A percentile compares a stretch with the other conserved stretches of the same genome.
Conservation (phyloP, 805 yeast species). For the Saccharomycopsis malanga region DNA sequence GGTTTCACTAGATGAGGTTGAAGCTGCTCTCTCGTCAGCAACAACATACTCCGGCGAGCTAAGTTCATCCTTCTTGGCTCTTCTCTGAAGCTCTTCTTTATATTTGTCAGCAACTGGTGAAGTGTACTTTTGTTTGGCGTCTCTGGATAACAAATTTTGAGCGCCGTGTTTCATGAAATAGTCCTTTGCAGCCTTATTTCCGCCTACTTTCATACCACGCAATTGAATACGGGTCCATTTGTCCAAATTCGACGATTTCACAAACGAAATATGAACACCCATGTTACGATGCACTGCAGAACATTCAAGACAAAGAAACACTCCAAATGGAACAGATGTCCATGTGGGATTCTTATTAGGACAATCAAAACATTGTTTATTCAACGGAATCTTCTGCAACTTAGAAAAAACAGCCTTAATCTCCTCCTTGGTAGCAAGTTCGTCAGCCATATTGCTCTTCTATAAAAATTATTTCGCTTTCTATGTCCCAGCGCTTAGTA, state of each 20-base stretch:
- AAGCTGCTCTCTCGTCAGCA: constrained; percentile 41
- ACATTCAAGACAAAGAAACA: constrained; percentile 87
- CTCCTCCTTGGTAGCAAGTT: constrained; percentile 57
- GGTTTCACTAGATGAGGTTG: constrained; percentile 29
- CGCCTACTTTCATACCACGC: constrained; percentile 90
- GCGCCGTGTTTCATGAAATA: constrained; percentile 85
- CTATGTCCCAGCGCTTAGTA: too few relatives aligned
- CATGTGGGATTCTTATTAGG: constrained; percentile 92
- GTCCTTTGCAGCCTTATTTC: constrained; percentile 80
- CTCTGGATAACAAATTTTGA: constrained; percentile 51
- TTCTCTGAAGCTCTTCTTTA: constrained; percentile 68
- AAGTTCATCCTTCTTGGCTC: constrained; percentile 57
- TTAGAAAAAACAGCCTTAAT: constrained; percentile 57
- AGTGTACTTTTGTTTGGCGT: constrained; percentile 73
- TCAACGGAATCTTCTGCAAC: constrained; percentile 59
- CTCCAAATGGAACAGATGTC: constrained; percentile 97
- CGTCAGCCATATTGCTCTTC: constrained; percentile 18
- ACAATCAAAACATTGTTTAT: constrained; percentile 90
- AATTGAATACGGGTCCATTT: constrained; percentile 90
- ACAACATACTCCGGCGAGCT: constrained; percentile 70
- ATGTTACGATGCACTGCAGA: constrained; percentile 91
- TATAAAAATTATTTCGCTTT: too few relatives aligned
- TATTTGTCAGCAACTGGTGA: constrained; percentile 74
- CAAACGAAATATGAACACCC: constrained; percentile 95
- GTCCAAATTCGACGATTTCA: constrained; percentile 84